A percentile compares a stretch with the other conserved stretches of the same genome.
Evolutionary conservation across 2,329 filamentous ascomycete genomes (phyloP).

Genomic region (Nakataea oryzae): DNA sequence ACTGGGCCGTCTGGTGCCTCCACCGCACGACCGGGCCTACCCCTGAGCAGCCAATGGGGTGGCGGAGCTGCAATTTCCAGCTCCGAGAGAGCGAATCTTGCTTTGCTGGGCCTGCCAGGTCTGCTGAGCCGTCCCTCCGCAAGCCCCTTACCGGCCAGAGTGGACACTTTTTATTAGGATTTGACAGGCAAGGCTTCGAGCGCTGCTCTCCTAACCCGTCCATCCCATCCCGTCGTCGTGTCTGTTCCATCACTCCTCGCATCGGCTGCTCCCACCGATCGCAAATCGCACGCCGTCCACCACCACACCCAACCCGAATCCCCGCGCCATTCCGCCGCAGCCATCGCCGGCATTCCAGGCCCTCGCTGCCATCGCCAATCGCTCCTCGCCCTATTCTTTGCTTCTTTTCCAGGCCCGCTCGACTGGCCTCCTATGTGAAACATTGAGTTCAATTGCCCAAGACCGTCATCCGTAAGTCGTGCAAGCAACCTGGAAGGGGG

Average conservation of each 20-base stretch:
- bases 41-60: background rate
- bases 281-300: background rate
- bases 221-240: background rate
- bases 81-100: background rate
- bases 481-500: background rate
- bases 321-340: background rate
- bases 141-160: background rate
- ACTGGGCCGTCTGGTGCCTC: background rate
- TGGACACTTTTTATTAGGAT: slow-evolving; percentile 4
- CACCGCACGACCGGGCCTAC: background rate
- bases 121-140: background rate
- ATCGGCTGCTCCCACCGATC: background rate
- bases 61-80: background rate
- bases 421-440: background rate
- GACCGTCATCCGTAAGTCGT: background rate
- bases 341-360: background rate
- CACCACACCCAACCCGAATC: background rate
- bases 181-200: background rate
- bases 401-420: background rate
- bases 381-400: background rate
- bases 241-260: background rate
- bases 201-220: background rate
- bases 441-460: background rate
- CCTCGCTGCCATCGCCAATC: background rate
- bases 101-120: background rate